Evolutionary conservation across 331 rosid genomes (phyloP), one percentile per base, ranked within the genome.

Genomic region (Acacia concinna): DNA sequence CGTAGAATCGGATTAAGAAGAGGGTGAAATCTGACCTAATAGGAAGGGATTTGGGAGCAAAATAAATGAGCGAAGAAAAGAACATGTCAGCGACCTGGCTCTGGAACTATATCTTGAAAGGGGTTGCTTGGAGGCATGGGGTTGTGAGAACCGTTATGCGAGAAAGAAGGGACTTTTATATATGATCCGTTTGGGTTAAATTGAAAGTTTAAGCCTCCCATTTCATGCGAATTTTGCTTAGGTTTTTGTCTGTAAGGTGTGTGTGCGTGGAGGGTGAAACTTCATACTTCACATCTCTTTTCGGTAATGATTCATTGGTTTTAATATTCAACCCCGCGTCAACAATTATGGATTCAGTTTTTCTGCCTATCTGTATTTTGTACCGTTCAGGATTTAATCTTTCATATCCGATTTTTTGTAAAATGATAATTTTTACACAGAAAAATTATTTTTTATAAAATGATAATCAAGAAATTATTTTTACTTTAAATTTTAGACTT

Each of bases 71-170:
- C 21, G 78, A 20, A 70, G 97, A 92, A 87, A 95, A 88, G 81
- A 88, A 92, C 98, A 74, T 88, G 89, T 77, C 84, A 95, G 94
- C 97, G 87, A 90, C 90, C 67, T 74, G 59, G 82, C 78, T 49
- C 70, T 62, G n/a, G 69, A 74, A 49, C 73, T 51, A 66, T 3
- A 72, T 80, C 77, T 40, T 52, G 1, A 1, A 12, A 5, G 34
- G 63, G 89, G 83, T 88, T 88, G 90, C 90, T 90, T 88, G 63
- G 85, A 85, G 82, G 60, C 88, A 59, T 41, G 79, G 83, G 71
- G 77, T 81, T 79, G 79, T 41, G 21, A 68, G 73, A 21, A 40
- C 81, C 85, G 89, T 85, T 81, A 76, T 85, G 62, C 64, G 41
- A 18, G 6, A 27, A n/a, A n/a, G 76, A 56, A 38, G 11, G 41